phyloP scores from a whole-genome alignment of 192 early-diverging fungal genomes.

The Rhizophlyctis rosea region DNA sequence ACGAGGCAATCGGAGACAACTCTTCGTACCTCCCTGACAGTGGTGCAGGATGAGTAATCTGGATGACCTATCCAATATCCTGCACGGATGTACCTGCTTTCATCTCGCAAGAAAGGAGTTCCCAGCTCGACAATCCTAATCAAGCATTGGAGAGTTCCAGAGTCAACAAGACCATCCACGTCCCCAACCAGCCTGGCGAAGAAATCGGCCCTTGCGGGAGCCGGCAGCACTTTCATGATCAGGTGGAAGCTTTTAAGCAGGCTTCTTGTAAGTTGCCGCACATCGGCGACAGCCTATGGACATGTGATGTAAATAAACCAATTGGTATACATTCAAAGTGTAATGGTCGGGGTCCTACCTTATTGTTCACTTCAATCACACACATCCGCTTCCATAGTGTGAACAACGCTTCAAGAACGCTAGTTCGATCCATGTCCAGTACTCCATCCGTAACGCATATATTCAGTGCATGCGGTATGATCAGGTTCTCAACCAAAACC shows the following conservation, averaged over 20 bases:
- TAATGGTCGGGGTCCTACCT: constrained; percentile 5
- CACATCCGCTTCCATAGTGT: constrained; percentile 19
- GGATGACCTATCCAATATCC: neutral
- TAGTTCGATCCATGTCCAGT: constrained; percentile 4
- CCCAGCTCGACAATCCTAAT: constrained; percentile 15
- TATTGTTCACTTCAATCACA: constrained; percentile 4
- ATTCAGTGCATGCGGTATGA: constrained; percentile 18
- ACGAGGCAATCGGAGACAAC: constrained; percentile 7
- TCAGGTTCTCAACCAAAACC: constrained; percentile 7
- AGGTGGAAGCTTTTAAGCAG: constrained; percentile 24
- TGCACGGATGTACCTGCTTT: constrained; percentile 16
- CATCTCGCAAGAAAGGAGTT: constrained; percentile 20
- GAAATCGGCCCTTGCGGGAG: constrained; percentile 10
- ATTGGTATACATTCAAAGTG: neutral
- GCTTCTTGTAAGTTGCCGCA: constrained; percentile 13
- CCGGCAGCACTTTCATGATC: constrained; percentile 22
- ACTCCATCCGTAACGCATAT: constrained; percentile 15
- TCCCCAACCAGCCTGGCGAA: constrained; percentile 12
- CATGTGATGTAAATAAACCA: no score
- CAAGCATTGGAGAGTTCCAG: constrained; percentile 11
- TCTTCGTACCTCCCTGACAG: constrained; percentile 17
- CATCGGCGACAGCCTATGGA: constrained; percentile 8
- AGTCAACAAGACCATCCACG: neutral
- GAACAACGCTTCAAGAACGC: constrained; percentile 18
- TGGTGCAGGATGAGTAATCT: neutral